These are phyloP conservation scores for Cryptococcus neoformans DNA, from an alignment of 1,284 basidiomycete species.

Conservation along the genomic window DNA sequence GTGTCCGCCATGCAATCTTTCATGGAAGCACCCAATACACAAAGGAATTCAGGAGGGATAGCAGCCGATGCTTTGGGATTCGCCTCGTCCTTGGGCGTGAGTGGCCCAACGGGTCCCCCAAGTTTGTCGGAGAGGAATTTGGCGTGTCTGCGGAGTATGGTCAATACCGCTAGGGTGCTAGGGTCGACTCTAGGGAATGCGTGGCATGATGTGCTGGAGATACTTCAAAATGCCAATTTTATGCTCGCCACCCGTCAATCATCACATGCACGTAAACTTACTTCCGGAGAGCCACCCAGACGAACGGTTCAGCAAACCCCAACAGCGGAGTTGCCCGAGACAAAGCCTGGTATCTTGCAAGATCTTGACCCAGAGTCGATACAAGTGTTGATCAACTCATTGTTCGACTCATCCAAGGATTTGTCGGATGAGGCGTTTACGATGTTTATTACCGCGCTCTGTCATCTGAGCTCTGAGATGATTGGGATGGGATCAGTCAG, in stretches of 20 bases:
- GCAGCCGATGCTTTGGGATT: conserved; percentile 69
- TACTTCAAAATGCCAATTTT: conserved; percentile 88
- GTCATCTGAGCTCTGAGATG: conserved; percentile 83
- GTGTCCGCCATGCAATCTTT: conserved; percentile 77
- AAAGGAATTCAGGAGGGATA: conserved; percentile 51
- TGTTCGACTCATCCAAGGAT: conserved; percentile 80
- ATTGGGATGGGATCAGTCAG: conserved; percentile 64
- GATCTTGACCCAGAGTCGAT: conserved; percentile 74
- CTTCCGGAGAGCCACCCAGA: conserved; percentile 4
- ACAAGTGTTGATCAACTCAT: conserved; percentile 65
- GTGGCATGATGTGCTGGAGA: conserved; percentile 89
- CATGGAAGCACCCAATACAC: conserved; percentile 51
- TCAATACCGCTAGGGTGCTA: conserved; percentile 74
- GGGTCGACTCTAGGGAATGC: conserved; percentile 78
- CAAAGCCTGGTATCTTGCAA: conserved; percentile 33
- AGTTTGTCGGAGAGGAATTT: conserved; percentile 83
- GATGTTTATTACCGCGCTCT: conserved; percentile 76
- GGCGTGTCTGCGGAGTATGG: conserved; percentile 79
- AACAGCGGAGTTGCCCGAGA: conserved; percentile 2
- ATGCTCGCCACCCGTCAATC: conserved; percentile 63
- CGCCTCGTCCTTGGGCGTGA: conserved; percentile 30
- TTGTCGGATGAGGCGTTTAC: conserved; percentile 79
- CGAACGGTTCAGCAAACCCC: conserved; percentile 2
- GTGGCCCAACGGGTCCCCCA: conserved; percentile 55
- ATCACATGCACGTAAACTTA: conserved; percentile 5